These are phyloP conservation scores for Fusarium sororula DNA, from an alignment of 2,329 filamentous ascomycete species.

Conservation along the genomic window DNA sequence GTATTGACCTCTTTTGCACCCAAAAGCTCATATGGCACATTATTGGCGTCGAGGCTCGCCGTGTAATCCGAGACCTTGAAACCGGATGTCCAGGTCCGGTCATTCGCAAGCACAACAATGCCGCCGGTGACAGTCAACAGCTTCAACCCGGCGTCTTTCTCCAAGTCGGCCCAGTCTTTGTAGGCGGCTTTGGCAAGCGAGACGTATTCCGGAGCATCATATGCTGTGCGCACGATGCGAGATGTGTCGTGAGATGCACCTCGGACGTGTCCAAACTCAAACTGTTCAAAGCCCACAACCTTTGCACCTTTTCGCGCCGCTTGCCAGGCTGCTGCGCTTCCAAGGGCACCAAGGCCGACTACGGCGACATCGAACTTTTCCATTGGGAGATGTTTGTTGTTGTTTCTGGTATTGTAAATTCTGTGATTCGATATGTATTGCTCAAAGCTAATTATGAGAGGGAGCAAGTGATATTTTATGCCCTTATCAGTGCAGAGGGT, in stretches of 20 bases:
- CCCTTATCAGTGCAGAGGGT: no score
- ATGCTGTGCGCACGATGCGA: neutral
- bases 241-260: slow-evolving; percentile 5
- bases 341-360: neutral
- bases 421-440: neutral
- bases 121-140: neutral
- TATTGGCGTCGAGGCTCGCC: neutral
- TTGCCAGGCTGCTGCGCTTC: neutral
- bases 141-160: neutral
- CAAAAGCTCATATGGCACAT: neutral
- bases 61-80: neutral
- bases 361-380: neutral
- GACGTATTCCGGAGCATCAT: slow-evolving; percentile 1
- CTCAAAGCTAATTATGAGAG: fast-evolving
- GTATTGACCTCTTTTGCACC: neutral
- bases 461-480: neutral
- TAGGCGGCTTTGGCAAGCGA: neutral
- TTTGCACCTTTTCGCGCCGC: neutral
- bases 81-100: neutral
- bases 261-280: neutral
- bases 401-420: neutral
- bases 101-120: neutral
- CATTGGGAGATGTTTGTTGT: neutral
- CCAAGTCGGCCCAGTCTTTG: neutral
- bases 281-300: neutral